Conservation (phyloP, 2,329 filamentous ascomycete genomes). For the Pseudohalonectria lignicola region DNA sequence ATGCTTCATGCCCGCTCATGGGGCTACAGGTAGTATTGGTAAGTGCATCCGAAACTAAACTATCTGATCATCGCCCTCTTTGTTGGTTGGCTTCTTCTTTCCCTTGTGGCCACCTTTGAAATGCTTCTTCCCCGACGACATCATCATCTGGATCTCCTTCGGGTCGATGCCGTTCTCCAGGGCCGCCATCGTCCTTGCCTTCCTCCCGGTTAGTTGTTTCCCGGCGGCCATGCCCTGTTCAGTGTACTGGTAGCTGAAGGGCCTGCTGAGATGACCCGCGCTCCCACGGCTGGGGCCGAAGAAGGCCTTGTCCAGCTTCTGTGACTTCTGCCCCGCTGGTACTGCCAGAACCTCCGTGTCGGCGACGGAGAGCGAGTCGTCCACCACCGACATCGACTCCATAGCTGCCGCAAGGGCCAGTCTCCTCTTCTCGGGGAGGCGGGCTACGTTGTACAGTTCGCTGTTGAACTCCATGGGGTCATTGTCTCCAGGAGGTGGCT, state of each 20-base stretch:
- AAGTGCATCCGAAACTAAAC: too few species aligned
- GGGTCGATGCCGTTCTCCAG: conserved; percentile 78
- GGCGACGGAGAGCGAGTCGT: conserved; percentile 21
- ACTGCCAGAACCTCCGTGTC: conserved; percentile 37
- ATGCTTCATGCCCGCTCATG: too few species aligned
- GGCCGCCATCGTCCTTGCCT: conserved; percentile 69
- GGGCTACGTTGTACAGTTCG: conserved; percentile 73
- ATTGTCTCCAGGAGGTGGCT: conserved; percentile 64
- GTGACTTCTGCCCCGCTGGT: conserved; percentile 60
- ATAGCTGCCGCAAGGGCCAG: conserved; percentile 45
- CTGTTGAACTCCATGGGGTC: conserved; percentile 64
- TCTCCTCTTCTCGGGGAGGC: conserved; percentile 74
- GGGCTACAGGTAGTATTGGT: too few species aligned
- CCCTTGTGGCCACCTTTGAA: conserved; percentile 61
- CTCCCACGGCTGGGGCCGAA: conserved; percentile 57
- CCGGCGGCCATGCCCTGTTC: conserved; percentile 52
- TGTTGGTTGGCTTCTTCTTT: conserved; percentile 38
- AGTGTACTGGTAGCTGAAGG: conserved; percentile 84
- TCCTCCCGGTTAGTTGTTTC: conserved; percentile 72
- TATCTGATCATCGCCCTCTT: conserved; percentile 21
- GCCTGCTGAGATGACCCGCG: conserved; percentile 59
- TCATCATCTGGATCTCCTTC: conserved; percentile 55
- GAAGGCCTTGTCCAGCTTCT: conserved; percentile 77
- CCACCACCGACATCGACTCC: conserved; percentile 31
- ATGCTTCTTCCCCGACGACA: conserved; percentile 75